These are phyloP conservation scores for Plantago rigida DNA, from an alignment of 305 asterid species.

Conservation along the genomic window DNA sequence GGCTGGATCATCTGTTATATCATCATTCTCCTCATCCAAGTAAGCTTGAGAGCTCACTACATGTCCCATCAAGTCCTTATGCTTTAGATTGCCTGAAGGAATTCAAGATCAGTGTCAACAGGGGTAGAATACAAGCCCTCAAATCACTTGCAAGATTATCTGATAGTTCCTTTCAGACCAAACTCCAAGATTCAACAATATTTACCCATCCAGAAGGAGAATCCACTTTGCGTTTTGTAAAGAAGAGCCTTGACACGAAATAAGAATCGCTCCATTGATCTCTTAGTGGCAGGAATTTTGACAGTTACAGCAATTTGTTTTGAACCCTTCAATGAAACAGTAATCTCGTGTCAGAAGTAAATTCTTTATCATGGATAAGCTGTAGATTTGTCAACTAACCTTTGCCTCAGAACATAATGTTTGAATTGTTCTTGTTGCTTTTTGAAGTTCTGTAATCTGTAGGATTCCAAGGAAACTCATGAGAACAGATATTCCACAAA, in stretches of 20 bases:
- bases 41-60: constrained; percentile 86
- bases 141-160: constrained; percentile 5
- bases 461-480: constrained; percentile 27
- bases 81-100: constrained; percentile 72
- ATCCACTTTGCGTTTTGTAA: constrained; percentile 58
- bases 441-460: constrained; percentile 81
- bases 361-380: constrained; percentile 8
- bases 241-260: constrained; percentile 89
- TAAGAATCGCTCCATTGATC: constrained; percentile 79
- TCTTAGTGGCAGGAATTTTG: constrained; percentile 74
- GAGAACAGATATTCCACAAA: constrained; percentile 16
- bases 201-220: constrained; percentile 83
- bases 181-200: constrained; percentile 4
- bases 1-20: constrained; percentile 27
- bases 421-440: constrained; percentile 79
- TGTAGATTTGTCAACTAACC: constrained; percentile 36
- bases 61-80: constrained; percentile 73
- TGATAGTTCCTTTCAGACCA: background rate
- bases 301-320: constrained; percentile 63
- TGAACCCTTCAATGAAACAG: constrained; percentile 47
- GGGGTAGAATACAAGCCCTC: constrained; percentile 5
- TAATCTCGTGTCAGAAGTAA: constrained; percentile 20
- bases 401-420: constrained; percentile 82
- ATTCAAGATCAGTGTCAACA: constrained; percentile 15
- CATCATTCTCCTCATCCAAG: constrained; percentile 42